Conservation (phyloP, 345 rosid species). For the Pistacia integerrima region DNA sequence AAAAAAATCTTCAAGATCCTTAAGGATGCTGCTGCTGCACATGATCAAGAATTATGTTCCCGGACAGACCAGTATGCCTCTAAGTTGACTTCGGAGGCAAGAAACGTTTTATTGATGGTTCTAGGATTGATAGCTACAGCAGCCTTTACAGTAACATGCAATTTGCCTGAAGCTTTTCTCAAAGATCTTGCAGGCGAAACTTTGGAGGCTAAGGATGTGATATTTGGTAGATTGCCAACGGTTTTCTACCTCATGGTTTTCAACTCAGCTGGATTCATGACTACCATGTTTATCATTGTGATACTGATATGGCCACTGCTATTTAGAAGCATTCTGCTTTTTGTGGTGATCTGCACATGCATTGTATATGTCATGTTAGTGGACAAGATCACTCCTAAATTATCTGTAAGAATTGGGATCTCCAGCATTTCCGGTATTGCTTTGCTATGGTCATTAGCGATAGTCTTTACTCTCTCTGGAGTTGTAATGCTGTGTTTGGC, state of each 20-base stretch:
- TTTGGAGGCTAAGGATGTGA: not conserved
- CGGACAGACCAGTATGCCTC: no score
- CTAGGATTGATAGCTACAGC: no score
- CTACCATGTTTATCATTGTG: not conserved
- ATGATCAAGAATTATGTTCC: no score
- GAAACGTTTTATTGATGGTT: no score
- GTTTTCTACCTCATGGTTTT: constrained; percentile 2
- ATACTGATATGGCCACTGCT: not conserved
- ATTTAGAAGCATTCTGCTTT: not conserved
- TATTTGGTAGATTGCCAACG: not conserved
- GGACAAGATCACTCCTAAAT: constrained; percentile 4
- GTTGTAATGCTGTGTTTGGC: no score
- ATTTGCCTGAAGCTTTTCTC: no score
- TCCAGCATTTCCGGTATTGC: not conserved
- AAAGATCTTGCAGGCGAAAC: not conserved
- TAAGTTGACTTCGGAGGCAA: no score
- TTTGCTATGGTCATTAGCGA: no score
- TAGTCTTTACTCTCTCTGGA: no score
- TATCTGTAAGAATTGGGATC: not conserved
- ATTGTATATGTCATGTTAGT: constrained; percentile 2
- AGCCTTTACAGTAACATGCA: no score
- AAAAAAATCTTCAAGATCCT: not conserved
- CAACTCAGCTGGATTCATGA: constrained; percentile 1
- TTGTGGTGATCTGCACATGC: not conserved
- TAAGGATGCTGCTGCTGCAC: not conserved